A percentile compares a stretch with the other conserved stretches of the same genome.
phyloP scores from a whole-genome alignment of 2,329 filamentous ascomycete genomes.

The Talaromyces sp. region DNA sequence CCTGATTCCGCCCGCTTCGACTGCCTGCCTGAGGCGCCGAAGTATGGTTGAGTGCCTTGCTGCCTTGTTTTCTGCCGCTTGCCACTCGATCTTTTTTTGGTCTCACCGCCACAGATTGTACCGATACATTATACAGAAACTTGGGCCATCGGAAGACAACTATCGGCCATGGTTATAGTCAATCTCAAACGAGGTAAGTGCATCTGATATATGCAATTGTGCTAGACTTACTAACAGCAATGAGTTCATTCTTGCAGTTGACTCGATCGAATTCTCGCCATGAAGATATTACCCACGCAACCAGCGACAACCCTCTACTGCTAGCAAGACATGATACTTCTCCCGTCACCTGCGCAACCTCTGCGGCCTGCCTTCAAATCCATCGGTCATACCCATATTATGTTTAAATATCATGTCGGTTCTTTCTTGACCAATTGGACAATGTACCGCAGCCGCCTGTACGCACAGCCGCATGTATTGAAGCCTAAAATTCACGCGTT shows the following conservation, averaged over 20 bases:
- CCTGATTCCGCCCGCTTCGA: constrained; percentile 15
- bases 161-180: not conserved
- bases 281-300: not conserved
- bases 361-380: not conserved
- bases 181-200: not conserved
- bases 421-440: constrained; percentile 22
- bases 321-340: constrained; percentile 6
- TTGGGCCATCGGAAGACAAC: not conserved
- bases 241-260: not conserved
- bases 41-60: not conserved
- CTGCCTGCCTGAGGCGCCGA: constrained; percentile 24
- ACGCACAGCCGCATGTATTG: constrained; percentile 30
- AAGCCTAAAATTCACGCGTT: constrained; percentile 36
- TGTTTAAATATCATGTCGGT: constrained; percentile 23
- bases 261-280: constrained; percentile 2
- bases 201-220: not conserved
- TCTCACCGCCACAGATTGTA: constrained; percentile 15
- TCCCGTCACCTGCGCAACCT: constrained; percentile 2
- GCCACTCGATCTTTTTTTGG: not conserved
- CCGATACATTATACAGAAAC: not conserved
- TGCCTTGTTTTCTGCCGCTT: constrained; percentile 5
- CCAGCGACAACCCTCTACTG: not conserved
- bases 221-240: not conserved
- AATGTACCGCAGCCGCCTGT: not conserved
- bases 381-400: not conserved